Percentiles rank a stretch among this genome's conserved stretches.
Evolutionary conservation across 148 eudicot species (phyloP).

Genomic region (Rheum nobile): DNA sequence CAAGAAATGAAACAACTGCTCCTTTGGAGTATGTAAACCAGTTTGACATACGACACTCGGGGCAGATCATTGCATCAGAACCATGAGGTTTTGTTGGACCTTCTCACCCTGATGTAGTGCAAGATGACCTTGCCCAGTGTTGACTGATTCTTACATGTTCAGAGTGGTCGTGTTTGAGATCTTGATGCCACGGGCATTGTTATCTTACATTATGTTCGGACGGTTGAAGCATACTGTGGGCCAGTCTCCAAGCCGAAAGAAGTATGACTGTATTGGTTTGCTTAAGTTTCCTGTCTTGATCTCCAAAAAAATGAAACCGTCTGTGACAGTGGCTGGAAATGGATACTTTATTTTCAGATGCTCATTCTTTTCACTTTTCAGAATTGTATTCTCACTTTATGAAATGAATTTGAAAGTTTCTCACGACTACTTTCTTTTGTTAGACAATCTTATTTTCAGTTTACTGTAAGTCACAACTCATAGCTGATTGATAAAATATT

Average conservation of each 20-base stretch:
- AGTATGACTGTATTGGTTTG: constrained; percentile 10
- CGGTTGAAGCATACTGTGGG: background rate
- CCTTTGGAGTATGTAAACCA: constrained; percentile 55
- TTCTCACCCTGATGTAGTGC: constrained; percentile 8
- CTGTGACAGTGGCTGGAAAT: constrained; percentile 11
- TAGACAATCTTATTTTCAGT: background rate
- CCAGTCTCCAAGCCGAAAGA: constrained; percentile 2
- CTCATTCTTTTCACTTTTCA: constrained; percentile 8
- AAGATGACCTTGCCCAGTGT: constrained; percentile 9
- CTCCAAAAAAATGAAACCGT: background rate
- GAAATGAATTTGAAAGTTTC: constrained; percentile 6
- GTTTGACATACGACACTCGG: constrained; percentile 46
- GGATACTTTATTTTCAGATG: constrained; percentile 11
- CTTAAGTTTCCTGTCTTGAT: constrained; percentile 6
- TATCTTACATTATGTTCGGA: background rate
- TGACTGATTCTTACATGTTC: background rate
- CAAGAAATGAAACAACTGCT: constrained; percentile 46
- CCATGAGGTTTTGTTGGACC: constrained; percentile 12
- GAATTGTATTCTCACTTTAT: constrained; percentile 2
- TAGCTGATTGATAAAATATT: background rate
- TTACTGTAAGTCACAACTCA: background rate
- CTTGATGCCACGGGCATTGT: constrained; percentile 3
- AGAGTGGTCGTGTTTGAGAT: background rate
- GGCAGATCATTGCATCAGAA: constrained; percentile 19
- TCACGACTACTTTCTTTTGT: background rate